A percentile compares a stretch with the other conserved stretches of the same genome.
phyloP scores from a whole-genome alignment of 2,329 filamentous ascomycete species.

The Emmonsiellopsis sp. region DNA sequence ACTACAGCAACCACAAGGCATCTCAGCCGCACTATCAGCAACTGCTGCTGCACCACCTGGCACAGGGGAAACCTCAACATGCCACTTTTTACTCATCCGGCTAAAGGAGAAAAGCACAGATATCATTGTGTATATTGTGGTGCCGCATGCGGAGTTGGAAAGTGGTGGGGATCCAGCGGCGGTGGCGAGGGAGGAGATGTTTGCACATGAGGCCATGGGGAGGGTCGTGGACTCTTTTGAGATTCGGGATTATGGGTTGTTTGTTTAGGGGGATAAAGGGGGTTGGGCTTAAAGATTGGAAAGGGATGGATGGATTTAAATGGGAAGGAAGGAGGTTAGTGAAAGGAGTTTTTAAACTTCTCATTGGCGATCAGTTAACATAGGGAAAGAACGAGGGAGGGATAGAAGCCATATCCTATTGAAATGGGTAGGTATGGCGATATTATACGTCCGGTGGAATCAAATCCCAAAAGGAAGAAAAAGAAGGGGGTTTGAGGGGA shows the following conservation, averaged over 20 bases:
- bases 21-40: background rate
- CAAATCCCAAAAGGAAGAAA: too few species aligned
- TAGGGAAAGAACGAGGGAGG: too few species aligned
- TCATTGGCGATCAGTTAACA: too few species aligned
- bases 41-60: background rate
- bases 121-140: slow-evolving; percentile 76
- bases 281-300: too few species aligned
- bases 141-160: slow-evolving; percentile 70
- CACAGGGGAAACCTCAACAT: slow-evolving; percentile 36
- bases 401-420: too few species aligned
- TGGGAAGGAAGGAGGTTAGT: too few species aligned
- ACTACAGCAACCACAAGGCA: background rate
- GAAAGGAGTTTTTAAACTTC: too few species aligned
- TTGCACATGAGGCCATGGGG: slow-evolving; percentile 24
- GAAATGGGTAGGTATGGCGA: too few species aligned
- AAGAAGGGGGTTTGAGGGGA: too few species aligned
- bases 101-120: slow-evolving; percentile 70
- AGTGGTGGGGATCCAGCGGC: slow-evolving; percentile 61
- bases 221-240: slow-evolving; percentile 63
- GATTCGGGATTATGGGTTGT: slow-evolving; percentile 51
- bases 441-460: too few species aligned
- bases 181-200: slow-evolving; percentile 56
- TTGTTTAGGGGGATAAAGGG: background rate
- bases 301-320: too few species aligned
- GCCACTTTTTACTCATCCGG: slow-evolving; percentile 68